Conservation (phyloP, 345 rosid genomes). For the Brassica juncea region DNA sequence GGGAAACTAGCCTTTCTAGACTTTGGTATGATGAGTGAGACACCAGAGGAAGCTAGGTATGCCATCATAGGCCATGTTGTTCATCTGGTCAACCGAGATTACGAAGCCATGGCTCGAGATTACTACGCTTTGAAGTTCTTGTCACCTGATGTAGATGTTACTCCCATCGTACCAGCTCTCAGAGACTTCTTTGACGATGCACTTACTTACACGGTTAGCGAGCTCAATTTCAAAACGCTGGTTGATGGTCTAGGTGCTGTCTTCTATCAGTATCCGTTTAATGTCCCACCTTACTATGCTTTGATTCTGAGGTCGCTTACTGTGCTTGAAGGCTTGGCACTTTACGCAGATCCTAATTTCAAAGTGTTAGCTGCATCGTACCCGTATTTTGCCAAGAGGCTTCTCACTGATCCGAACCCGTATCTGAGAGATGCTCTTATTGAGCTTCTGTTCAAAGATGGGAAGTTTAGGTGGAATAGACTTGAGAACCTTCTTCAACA, state of each 20-base stretch:
- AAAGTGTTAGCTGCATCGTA: constrained; percentile 95
- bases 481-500: constrained; percentile 89
- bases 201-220: constrained; percentile 85
- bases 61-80: constrained; percentile 93
- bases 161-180: constrained; percentile 94
- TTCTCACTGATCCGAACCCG: constrained; percentile 95
- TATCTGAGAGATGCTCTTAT: constrained; percentile 96
- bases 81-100: constrained; percentile 95
- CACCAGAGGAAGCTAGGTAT: constrained; percentile 94
- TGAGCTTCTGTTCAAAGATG: constrained; percentile 94
- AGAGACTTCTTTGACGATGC: constrained; percentile 90
- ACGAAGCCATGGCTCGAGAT: constrained; percentile 98
- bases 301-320: constrained; percentile 94
- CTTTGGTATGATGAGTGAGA: constrained; percentile 99
- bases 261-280: constrained; percentile 85
- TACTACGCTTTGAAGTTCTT: constrained; percentile 85
- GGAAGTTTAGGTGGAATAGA: constrained; percentile 94
- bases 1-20: constrained; percentile 98
- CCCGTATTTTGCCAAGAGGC: constrained; percentile 97
- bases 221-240: constrained; percentile 84
- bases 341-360: constrained; percentile 85
- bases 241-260: constrained; percentile 95
- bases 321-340: constrained; percentile 94
- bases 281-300: constrained; percentile 92
- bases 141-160: constrained; percentile 84